Evolutionary conservation across 1,284 basidiomycete genomes (phyloP).

Genomic region (Trichosporon sp.): DNA sequence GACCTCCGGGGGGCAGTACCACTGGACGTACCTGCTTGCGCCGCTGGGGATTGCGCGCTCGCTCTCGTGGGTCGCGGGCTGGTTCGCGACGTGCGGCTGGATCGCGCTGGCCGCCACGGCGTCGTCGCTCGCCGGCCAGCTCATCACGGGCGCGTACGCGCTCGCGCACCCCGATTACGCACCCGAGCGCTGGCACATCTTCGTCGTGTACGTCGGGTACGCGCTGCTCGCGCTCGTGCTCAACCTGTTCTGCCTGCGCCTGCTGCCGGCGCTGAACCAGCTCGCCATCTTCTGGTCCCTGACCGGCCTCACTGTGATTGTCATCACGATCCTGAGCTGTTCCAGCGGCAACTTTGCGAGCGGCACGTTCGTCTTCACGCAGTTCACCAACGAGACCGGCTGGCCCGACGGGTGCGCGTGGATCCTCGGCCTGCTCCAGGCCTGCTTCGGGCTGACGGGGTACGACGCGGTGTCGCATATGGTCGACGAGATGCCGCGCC

Average conservation of each 20-base stretch:
- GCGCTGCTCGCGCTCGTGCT: slow-evolving; percentile 30
- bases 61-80: not conserved
- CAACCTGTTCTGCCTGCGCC: slow-evolving; percentile 15
- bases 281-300: slow-evolving; percentile 44
- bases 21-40: slow-evolving; percentile 44
- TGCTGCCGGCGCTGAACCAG: slow-evolving; percentile 42
- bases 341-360: slow-evolving; percentile 45
- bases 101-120: slow-evolving; percentile 44
- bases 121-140: slow-evolving; percentile 31
- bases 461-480: slow-evolving; percentile 42
- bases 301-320: slow-evolving; percentile 36
- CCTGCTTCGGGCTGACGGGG: slow-evolving; percentile 41
- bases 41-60: slow-evolving; percentile 18
- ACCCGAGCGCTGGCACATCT: slow-evolving; percentile 31
- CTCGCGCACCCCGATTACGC: slow-evolving; percentile 44
- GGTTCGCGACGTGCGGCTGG: slow-evolving; percentile 39
- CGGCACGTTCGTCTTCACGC: slow-evolving; percentile 49
- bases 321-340: slow-evolving; percentile 46
- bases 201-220: slow-evolving; percentile 38
- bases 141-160: slow-evolving; percentile 47
- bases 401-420: slow-evolving; percentile 52
- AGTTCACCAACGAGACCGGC: slow-evolving; percentile 50
- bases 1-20: slow-evolving; percentile 47
- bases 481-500: slow-evolving; percentile 43
- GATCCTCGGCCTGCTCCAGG: slow-evolving; percentile 51